These are phyloP conservation scores for Phaffomyces thermotolerans DNA, from an alignment of 805 yeast genomes.

Conservation along the genomic window DNA sequence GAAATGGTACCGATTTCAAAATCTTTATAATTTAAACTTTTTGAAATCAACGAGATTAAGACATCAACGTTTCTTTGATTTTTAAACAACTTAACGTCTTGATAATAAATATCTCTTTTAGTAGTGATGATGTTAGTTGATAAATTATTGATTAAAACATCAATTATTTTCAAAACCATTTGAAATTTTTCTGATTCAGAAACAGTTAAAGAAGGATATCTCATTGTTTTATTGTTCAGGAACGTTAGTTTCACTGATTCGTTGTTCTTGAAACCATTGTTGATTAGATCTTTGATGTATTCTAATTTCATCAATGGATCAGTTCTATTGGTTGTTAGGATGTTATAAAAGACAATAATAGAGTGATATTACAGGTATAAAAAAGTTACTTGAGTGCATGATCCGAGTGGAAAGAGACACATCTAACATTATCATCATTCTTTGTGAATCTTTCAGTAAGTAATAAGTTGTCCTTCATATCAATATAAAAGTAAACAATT, in stretches of 20 bases:
- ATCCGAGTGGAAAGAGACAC: conserved; percentile 1
- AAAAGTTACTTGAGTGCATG: background rate
- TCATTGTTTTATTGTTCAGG: background rate
- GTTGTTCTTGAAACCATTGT: conserved; percentile 5
- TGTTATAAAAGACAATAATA: background rate
- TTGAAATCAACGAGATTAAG: conserved; percentile 32
- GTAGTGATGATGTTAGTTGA: conserved; percentile 21
- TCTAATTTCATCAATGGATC: no score
- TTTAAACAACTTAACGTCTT: conserved; percentile 47
- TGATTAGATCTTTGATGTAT: background rate
- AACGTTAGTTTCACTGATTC: background rate
- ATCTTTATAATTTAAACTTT: conserved; percentile 32
- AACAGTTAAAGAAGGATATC: conserved; percentile 12
- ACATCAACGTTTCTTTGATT: conserved; percentile 37
- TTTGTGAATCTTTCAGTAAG: no score
- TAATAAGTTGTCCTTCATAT: no score
- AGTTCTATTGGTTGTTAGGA: no score
- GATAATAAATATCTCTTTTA: conserved; percentile 55
- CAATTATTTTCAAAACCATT: conserved; percentile 9
- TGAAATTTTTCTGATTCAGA: conserved; percentile 8
- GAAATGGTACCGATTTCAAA: conserved; percentile 42
- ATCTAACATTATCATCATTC: background rate
- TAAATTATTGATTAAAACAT: conserved; percentile 15
- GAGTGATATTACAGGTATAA: background rate
- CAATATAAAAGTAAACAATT: no score